Conservation (phyloP, 352 stramenopile genomes). For the Globisporangium emineosum region DNA sequence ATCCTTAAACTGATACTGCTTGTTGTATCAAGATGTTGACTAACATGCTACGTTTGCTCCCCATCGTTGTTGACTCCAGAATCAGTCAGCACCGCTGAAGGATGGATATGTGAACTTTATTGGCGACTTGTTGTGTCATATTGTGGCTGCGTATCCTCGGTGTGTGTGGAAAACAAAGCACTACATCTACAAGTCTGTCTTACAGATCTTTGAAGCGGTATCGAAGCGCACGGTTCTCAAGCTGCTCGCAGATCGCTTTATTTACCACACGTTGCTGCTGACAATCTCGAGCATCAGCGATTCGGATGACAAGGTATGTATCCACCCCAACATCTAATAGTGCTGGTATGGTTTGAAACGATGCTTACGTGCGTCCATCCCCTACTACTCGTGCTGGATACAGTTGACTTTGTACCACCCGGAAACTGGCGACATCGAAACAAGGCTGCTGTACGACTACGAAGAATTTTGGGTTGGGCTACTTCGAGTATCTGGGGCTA, state of each 20-base stretch:
- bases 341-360: background rate
- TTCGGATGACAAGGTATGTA: slow-evolving; percentile 20
- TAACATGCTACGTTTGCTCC: background rate
- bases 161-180: slow-evolving; percentile 64
- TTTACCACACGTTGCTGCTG: slow-evolving; percentile 60
- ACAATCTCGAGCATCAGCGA: slow-evolving; percentile 64
- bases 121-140: slow-evolving; percentile 51
- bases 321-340: background rate
- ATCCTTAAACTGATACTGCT: background rate
- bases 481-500: background rate
- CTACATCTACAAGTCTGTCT: slow-evolving; percentile 49
- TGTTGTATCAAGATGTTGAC: background rate
- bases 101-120: slow-evolving; percentile 53
- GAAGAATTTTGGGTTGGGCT: slow-evolving; percentile 58
- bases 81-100: slow-evolving; percentile 26
- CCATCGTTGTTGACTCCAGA: slow-evolving; percentile 15
- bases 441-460: slow-evolving; percentile 75
- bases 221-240: slow-evolving; percentile 33
- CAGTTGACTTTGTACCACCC: slow-evolving; percentile 68
- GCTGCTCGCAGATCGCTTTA: slow-evolving; percentile 45
- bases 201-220: slow-evolving; percentile 38
- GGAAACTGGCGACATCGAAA: slow-evolving; percentile 66
- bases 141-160: slow-evolving; percentile 58
- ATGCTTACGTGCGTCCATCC: background rate
- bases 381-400: background rate